These are phyloP conservation scores for Penicillium alfredii DNA, from an alignment of 495 filamentous ascomycete species.

Conservation along the genomic window DNA sequence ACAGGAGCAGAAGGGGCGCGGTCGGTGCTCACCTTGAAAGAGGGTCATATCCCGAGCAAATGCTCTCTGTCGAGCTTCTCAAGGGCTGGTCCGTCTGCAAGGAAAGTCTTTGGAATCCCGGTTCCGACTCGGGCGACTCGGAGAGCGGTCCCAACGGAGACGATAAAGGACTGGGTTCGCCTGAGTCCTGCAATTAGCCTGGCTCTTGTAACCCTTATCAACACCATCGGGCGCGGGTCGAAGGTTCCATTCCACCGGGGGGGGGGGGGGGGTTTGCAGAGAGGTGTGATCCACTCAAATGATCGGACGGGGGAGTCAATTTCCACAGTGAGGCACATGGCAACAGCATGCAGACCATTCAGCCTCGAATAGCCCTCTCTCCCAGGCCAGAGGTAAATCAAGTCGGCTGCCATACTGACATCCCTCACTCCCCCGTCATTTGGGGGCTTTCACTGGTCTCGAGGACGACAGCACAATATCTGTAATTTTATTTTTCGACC, in stretches of 20 bases:
- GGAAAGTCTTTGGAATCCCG: constrained; percentile 53
- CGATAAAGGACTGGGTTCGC: constrained; percentile 44
- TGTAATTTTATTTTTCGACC: too few species aligned
- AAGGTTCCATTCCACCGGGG: constrained; percentile 7
- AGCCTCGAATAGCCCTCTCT: too few species aligned
- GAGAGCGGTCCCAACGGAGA: constrained; percentile 41
- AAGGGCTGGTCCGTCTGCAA: constrained; percentile 36
- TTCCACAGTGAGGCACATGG: constrained; percentile 16
- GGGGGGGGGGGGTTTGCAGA: background rate
- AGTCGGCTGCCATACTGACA: too few species aligned
- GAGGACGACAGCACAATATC: too few species aligned
- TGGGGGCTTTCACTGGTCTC: background rate
- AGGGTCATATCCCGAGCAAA: constrained; percentile 39
- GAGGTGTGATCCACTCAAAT: constrained; percentile 14
- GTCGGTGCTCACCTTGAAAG: constrained; percentile 33
- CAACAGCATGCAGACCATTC: too few species aligned
- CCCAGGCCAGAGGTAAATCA: too few species aligned
- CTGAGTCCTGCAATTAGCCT: too few species aligned
- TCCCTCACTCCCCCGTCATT: too few species aligned
- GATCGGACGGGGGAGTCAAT: constrained; percentile 6
- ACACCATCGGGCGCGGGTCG: background rate
- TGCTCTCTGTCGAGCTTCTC: constrained; percentile 38
- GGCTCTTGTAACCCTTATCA: too few species aligned
- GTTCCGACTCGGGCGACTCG: constrained; percentile 37
- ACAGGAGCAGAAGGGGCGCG: constrained; percentile 32